Evolutionary conservation across 2,329 filamentous ascomycete species (phyloP).

Genomic region (Aspergillus alliaceus): DNA sequence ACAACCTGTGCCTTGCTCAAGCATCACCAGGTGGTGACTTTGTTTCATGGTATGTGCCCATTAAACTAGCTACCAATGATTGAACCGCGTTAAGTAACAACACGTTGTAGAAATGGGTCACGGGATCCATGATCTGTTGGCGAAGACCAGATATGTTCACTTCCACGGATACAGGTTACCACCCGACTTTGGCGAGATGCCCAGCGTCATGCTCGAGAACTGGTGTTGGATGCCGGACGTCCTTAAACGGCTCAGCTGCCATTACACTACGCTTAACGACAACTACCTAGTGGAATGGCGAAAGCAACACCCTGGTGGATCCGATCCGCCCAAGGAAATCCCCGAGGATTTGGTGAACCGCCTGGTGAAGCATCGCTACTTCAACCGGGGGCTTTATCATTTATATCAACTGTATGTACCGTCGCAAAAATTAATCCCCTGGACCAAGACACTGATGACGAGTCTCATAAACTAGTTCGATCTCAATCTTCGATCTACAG

Average conservation of each 20-base stretch:
- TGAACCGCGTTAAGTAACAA: no score
- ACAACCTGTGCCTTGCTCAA: background rate
- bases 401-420: conserved; percentile 9
- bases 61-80: no score
- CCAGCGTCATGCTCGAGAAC: background rate
- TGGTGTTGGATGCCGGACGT: background rate
- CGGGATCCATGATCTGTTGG: background rate
- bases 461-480: no score
- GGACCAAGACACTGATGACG: no score
- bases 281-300: no score
- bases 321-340: no score
- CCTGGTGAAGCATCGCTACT: conserved; percentile 70
- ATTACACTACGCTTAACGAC: background rate
- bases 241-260: background rate
- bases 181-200: background rate
- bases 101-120: background rate
- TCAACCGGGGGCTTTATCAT: conserved; percentile 24
- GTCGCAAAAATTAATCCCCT: no score
- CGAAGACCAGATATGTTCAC: background rate
- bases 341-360: conserved; percentile 27
- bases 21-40: background rate
- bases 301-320: no score
- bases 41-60: background rate
- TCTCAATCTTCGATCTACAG: no score
- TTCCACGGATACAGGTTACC: background rate